Evolutionary conservation across 129 eudicot species (phyloP).

Genomic region (Artemisia tridentata): DNA sequence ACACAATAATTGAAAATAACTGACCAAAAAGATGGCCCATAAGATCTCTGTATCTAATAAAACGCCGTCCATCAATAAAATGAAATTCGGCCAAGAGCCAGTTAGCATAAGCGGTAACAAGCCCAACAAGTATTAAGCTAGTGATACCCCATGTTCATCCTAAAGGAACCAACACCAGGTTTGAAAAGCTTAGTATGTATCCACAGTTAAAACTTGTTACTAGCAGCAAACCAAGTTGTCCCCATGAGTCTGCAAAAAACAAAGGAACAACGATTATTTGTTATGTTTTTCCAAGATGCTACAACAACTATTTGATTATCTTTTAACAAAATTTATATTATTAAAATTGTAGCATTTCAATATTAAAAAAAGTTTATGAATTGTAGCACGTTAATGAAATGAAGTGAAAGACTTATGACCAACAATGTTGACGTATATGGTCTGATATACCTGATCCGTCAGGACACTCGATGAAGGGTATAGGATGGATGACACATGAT

Average conservation of each 20-base stretch:
- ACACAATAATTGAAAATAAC: background rate
- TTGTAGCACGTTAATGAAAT: too few relatives aligned
- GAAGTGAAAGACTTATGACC: too few relatives aligned
- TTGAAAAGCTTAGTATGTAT: conserved; percentile 55
- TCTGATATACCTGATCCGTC: too few relatives aligned
- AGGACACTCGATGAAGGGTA: too few relatives aligned
- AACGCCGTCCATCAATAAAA: conserved; percentile 45
- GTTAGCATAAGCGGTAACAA: conserved; percentile 45
- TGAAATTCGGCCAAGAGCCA: conserved; percentile 61
- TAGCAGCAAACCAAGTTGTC: conserved; percentile 46
- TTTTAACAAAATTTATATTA: too few relatives aligned
- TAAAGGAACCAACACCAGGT: conserved; percentile 55
- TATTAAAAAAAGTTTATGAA: too few relatives aligned
- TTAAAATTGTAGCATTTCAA: too few relatives aligned
- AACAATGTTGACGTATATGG: too few relatives aligned
- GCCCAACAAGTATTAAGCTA: conserved; percentile 22
- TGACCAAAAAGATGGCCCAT: conserved; percentile 33
- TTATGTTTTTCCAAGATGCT: too few relatives aligned
- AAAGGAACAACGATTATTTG: background rate
- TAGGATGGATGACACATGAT: too few relatives aligned
- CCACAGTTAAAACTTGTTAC: conserved; percentile 59
- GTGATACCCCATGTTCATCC: conserved; percentile 58
- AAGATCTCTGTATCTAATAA: conserved; percentile 56
- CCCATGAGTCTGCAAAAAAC: conserved; percentile 49
- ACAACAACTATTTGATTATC: too few relatives aligned